phyloP scores from a whole-genome alignment of 805 yeast species.

The Monosporozyma siamensis region DNA sequence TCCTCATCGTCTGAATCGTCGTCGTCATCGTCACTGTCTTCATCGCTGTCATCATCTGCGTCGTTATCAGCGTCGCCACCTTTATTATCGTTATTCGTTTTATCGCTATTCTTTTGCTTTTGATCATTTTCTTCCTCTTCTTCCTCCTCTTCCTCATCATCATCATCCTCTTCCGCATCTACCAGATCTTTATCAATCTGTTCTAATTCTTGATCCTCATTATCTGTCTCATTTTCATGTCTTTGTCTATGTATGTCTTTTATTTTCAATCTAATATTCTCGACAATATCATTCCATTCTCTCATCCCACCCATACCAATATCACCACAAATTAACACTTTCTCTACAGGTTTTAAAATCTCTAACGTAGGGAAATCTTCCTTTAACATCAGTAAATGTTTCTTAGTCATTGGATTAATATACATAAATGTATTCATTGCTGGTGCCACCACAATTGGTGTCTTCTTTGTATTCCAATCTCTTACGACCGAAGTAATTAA shows the following conservation, averaged over 20 bases:
- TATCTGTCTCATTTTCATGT: conserved; percentile 29
- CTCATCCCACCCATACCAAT: conserved; percentile 91
- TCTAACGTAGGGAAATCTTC: conserved; percentile 73
- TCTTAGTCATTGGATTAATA: conserved; percentile 67
- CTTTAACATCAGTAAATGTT: conserved; percentile 50
- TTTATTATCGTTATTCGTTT: conserved; percentile 32
- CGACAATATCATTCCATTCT: conserved; percentile 78
- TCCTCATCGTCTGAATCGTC: neutral
- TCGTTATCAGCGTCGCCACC: conserved; percentile 36
- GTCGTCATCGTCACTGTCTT: conserved; percentile 9
- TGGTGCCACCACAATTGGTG: conserved; percentile 69
- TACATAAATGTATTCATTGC: conserved; percentile 85
- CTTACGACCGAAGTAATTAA: conserved; percentile 62
- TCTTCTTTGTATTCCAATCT: conserved; percentile 61
- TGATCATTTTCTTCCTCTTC: conserved; percentile 38
- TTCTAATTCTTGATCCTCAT: conserved; percentile 18
- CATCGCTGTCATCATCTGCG: conserved; percentile 29
- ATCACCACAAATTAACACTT: conserved; percentile 72
- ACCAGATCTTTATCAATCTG: conserved; percentile 39
- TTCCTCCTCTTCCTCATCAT: conserved; percentile 34
- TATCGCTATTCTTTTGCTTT: conserved; percentile 35
- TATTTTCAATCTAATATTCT: conserved; percentile 37
- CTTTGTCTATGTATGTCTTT: conserved; percentile 20
- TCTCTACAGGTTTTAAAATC: conserved; percentile 70
- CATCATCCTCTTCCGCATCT: conserved; percentile 38